Evolutionary conservation across 1,139 yeast species (phyloP).

Genomic region (Casaregolazyma suthepensis): DNA sequence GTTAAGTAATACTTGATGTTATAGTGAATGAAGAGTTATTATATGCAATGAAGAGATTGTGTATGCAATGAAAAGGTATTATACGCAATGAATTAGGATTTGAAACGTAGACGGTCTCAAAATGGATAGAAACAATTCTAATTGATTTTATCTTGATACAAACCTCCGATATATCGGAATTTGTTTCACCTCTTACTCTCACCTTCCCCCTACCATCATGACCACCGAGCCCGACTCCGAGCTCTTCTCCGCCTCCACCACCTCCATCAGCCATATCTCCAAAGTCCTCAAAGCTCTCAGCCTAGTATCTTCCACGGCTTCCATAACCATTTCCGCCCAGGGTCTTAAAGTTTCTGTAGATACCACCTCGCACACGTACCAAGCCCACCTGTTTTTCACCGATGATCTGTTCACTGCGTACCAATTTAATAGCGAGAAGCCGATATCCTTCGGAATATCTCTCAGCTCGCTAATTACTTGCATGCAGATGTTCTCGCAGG

Average conservation of each 20-base stretch:
- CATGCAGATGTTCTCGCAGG: constrained; percentile 24
- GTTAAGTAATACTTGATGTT: no score
- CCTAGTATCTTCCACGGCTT: constrained; percentile 21
- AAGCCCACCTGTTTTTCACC: constrained; percentile 25
- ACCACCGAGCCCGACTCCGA: background rate
- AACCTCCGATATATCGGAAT: no score
- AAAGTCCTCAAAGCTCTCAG: constrained; percentile 25
- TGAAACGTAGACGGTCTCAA: background rate
- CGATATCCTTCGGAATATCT: constrained; percentile 19
- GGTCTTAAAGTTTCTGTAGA: constrained; percentile 28
- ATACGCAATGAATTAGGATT: background rate
- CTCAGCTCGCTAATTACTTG: constrained; percentile 25
- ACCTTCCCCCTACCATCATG: background rate
- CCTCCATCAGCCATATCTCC: constrained; percentile 23
- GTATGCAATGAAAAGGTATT: background rate
- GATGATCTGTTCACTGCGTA: constrained; percentile 23
- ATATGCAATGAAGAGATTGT: background rate
- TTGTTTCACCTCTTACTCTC: background rate
- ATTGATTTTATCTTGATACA: no score
- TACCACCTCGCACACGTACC: constrained; percentile 23
- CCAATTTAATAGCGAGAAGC: constrained; percentile 15
- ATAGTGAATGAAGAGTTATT: no score
- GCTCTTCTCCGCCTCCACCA: constrained; percentile 28
- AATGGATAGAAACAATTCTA: no score
- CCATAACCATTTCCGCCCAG: constrained; percentile 25